Percentiles rank a stretch among this genome's conserved stretches.
Conservation (phyloP, 2,329 filamentous ascomycete species). For the Myriangium duriaei region DNA sequence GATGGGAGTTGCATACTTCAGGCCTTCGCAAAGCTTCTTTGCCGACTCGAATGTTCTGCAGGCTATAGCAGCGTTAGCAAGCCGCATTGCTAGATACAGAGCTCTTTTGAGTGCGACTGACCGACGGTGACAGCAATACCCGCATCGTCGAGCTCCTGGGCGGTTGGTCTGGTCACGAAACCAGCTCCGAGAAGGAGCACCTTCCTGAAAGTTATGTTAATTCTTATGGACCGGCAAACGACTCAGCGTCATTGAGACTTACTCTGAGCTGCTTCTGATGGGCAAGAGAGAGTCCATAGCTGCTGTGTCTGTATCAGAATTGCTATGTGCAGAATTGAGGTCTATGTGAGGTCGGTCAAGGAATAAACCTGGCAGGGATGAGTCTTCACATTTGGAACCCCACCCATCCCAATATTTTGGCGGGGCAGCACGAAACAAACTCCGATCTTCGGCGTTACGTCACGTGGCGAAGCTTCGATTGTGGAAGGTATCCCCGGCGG, state of each 20-base stretch:
- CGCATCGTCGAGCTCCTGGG: conserved; percentile 45
- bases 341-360: neutral
- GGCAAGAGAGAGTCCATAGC: conserved; percentile 7
- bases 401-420: too few species aligned
- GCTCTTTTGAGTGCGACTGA: too few species aligned
- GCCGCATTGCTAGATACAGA: neutral
- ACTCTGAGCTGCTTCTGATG: conserved; percentile 3
- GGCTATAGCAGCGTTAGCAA: conserved; percentile 37
- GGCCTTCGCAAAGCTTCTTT: conserved; percentile 58
- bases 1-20: conserved; percentile 62
- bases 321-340: neutral
- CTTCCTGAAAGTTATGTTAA: too few species aligned
- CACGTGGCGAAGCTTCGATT: neutral
- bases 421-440: neutral
- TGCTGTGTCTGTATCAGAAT: too few species aligned
- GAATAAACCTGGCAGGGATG: too few species aligned
- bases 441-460: neutral
- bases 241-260: neutral
- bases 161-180: conserved; percentile 45
- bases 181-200: conserved; percentile 41
- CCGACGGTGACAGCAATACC: conserved; percentile 46
- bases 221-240: conserved; percentile 1
- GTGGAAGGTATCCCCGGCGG: neutral
- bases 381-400: too few species aligned
- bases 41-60: conserved; percentile 71